Base-by-base conservation (phyloP, 2,329 filamentous ascomycete species). In the Eutypa lata region DNA sequence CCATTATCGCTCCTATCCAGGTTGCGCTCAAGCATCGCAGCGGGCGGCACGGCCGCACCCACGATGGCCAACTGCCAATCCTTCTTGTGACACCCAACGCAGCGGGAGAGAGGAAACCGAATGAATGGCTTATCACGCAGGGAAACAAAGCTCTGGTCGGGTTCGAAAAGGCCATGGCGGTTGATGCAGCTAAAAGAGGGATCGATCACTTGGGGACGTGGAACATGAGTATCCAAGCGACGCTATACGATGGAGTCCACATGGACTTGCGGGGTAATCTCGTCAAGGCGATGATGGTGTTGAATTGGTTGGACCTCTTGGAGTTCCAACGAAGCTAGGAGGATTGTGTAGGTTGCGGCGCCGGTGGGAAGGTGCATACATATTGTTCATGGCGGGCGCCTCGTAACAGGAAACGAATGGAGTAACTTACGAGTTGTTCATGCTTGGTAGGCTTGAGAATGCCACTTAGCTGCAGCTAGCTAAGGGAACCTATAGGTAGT, bases 141-240 rank as follows among this genome's bases (percentile, higher is more conserved):
- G 76, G 76, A 3, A 76, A 78, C 56, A 76, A 78, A 61, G 74
- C 74, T 7, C 61, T 78, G 35, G 70, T 74, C 58, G 55, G 71
- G 4, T 78, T 76, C 56, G 75, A 79, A 62, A 71, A 75, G 55
- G 64, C 61, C 28, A 71, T 75, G 56, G 62, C 60, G 14, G 49
- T 55, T 10, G 67, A 73, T 35, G 68, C 66, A 21, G 55, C 60
- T 50, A 69, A 64, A 54, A 67, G 65, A 46, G 69, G 72, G 1
- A 61, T 78, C 19, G 75, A 77, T 53, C 71, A 76, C 60, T 61
- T 78, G 37, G 76, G 76, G 10, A 78, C 76, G 31, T 78, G 75
- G 74, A 78, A 77, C 56, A 77, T 77, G 73, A 76, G 72, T 55
- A 72, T 77, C 51, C 76, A 78, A 59, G 69, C 69, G n/a, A 73